A percentile compares a stretch with the other conserved stretches of the same genome.
phyloP scores from a whole-genome alignment of 2,329 filamentous ascomycete species.

The Penicillium hordei region DNA sequence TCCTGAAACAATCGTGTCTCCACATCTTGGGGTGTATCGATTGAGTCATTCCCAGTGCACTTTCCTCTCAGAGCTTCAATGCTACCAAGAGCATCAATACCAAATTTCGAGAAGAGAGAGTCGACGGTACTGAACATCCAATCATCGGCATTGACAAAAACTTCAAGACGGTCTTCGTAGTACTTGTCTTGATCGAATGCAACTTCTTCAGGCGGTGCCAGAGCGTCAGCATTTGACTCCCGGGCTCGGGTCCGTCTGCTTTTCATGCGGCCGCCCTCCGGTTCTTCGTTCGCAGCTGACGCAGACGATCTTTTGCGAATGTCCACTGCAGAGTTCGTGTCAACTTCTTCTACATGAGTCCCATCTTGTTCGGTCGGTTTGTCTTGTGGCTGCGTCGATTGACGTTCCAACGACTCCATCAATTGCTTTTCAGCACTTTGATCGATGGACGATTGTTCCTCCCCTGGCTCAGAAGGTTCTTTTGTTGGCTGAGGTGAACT shows the following conservation, averaged over 20 bases:
- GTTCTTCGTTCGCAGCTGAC: slow-evolving; percentile 59
- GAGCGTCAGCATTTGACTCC: slow-evolving; percentile 54
- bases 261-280: slow-evolving; percentile 57
- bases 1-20: slow-evolving; percentile 42
- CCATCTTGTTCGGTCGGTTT: slow-evolving; percentile 23
- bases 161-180: slow-evolving; percentile 55
- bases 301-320: slow-evolving; percentile 62
- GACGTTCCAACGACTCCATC: slow-evolving; percentile 38
- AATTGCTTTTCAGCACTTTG: slow-evolving; percentile 39
- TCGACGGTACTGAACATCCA: slow-evolving; percentile 57
- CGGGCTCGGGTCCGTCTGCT: slow-evolving; percentile 62
- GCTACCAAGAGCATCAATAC: slow-evolving; percentile 48
- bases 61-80: slow-evolving; percentile 40
- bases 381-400: slow-evolving; percentile 27
- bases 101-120: slow-evolving; percentile 53
- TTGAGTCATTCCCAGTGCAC: slow-evolving; percentile 16
- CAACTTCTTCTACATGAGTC: slow-evolving; percentile 28
- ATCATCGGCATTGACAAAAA: slow-evolving; percentile 56
- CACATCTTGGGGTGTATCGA: slow-evolving; percentile 19
- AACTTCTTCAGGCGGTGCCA: slow-evolving; percentile 47
- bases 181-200: slow-evolving; percentile 55
- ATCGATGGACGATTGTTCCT: slow-evolving; percentile 38
- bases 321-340: slow-evolving; percentile 38
- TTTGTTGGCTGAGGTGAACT: slow-evolving; percentile 12
- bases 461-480: slow-evolving; percentile 22